These are phyloP conservation scores for Podospora anserina DNA, from an alignment of 495 filamentous ascomycete species.

Conservation along the genomic window DNA sequence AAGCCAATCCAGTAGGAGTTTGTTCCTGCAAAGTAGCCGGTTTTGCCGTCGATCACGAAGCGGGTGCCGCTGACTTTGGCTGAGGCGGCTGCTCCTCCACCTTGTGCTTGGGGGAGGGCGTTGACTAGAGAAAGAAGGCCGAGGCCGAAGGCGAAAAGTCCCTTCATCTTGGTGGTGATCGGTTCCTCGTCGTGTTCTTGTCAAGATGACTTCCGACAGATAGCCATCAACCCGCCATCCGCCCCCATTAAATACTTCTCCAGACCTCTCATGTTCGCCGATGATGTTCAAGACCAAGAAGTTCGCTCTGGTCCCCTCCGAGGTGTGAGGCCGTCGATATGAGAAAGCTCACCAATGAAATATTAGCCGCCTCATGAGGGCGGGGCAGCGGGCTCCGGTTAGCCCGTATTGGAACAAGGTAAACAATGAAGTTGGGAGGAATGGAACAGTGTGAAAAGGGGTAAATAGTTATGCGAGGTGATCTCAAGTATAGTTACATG, in stretches of 20 bases:
- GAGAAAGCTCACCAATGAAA: background rate
- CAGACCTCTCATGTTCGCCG: background rate
- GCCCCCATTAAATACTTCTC: constrained; percentile 4
- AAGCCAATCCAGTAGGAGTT: constrained; percentile 76
- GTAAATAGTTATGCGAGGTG: background rate
- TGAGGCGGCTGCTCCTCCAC: constrained; percentile 11
- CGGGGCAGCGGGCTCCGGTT: constrained; percentile 23
- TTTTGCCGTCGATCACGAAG: constrained; percentile 61
- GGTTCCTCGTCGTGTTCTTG: background rate
- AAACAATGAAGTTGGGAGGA: constrained; percentile 12
- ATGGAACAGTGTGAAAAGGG: background rate
- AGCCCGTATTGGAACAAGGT: constrained; percentile 11
- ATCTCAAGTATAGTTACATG: background rate
- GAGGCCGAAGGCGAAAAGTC: constrained; percentile 16
- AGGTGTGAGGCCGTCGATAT: constrained; percentile 6
- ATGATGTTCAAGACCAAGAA: background rate
- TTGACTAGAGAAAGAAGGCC: constrained; percentile 24
- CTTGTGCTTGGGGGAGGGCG: constrained; percentile 12
- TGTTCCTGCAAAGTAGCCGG: constrained; percentile 62
- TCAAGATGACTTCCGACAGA: background rate
- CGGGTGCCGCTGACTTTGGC: constrained; percentile 26
- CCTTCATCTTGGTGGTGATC: constrained; percentile 23
- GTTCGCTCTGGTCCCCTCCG: background rate
- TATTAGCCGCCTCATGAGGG: constrained; percentile 14
- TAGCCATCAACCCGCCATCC: background rate